Conservation (phyloP, 331 rosid species). For the Cydonia oblonga region DNA sequence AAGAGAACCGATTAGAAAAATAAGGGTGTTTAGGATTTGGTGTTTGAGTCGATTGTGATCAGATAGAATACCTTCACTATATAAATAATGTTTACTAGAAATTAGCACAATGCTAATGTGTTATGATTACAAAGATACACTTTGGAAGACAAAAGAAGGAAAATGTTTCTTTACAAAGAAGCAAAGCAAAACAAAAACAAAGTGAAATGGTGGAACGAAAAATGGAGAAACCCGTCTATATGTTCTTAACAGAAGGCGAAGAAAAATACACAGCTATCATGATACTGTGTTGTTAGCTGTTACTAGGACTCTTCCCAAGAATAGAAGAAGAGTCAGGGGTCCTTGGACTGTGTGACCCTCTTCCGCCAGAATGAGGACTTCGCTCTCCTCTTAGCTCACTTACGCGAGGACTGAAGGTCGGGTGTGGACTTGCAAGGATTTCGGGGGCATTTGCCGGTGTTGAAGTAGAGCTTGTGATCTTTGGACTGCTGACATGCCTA, state of each 20-base stretch:
- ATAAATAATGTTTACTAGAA: not conserved
- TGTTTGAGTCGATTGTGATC: not conserved
- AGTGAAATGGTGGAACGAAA: not conserved
- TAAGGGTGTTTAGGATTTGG: no score
- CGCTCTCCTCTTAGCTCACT: slow-evolving; percentile 43
- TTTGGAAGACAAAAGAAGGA: not conserved
- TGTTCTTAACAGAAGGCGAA: slow-evolving; percentile 6
- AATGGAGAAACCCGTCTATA: not conserved
- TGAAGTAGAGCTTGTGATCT: slow-evolving; percentile 67
- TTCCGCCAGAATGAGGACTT: slow-evolving; percentile 59
- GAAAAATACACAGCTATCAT: slow-evolving; percentile 3
- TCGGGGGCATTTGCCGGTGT: slow-evolving; percentile 47
- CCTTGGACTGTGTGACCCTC: slow-evolving; percentile 54
- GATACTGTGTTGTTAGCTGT: slow-evolving; percentile 34
- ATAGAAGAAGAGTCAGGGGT: slow-evolving; percentile 27
- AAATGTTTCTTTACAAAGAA: slow-evolving; percentile 28
- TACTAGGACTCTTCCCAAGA: slow-evolving; percentile 64
- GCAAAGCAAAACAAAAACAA: slow-evolving; percentile 13
- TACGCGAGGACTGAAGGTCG: slow-evolving; percentile 42
- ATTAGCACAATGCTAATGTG: not conserved
- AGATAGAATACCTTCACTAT: not conserved
- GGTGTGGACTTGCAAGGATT: slow-evolving; percentile 44
- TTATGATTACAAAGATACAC: not conserved
- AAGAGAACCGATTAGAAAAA: no score
- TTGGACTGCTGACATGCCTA: slow-evolving; percentile 70